phyloP scores from a whole-genome alignment of 352 stramenopile genomes.

The Globisporangium camurandrum region DNA sequence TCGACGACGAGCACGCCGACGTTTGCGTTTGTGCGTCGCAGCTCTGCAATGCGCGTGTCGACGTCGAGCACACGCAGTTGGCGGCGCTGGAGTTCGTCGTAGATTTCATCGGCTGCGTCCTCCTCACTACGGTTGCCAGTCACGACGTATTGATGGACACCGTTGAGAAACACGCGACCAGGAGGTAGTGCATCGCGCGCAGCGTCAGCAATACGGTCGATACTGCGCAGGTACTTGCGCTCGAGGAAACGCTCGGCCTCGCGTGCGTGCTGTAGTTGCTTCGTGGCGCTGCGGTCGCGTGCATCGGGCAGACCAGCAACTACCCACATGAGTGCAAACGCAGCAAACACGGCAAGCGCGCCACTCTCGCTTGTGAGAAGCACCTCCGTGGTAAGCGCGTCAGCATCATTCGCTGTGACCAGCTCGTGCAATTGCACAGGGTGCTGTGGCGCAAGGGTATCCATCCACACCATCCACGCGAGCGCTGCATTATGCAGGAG shows the following conservation, averaged over 20 bases:
- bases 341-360: constrained; percentile 28
- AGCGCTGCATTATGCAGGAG: constrained; percentile 47
- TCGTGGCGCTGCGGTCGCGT: constrained; percentile 23
- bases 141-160: constrained; percentile 55
- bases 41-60: constrained; percentile 30
- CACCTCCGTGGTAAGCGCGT: neutral
- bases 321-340: constrained; percentile 27
- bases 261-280: constrained; percentile 15
- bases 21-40: constrained; percentile 13
- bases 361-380: constrained; percentile 19
- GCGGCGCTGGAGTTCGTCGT: constrained; percentile 39
- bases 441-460: constrained; percentile 3
- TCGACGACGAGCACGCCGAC: constrained; percentile 48
- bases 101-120: constrained; percentile 63
- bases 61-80: constrained; percentile 28
- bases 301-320: constrained; percentile 25
- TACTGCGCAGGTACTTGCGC: constrained; percentile 54
- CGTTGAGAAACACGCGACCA: constrained; percentile 67
- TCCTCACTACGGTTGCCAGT: constrained; percentile 62
- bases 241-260: constrained; percentile 31
- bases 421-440: constrained; percentile 17
- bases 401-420: constrained; percentile 8
- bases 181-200: constrained; percentile 23
- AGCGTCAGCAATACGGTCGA: constrained; percentile 23
- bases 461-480: constrained; percentile 21